Conservation (phyloP, 2,329 filamentous ascomycete species). For the Colletotrichum kahawae region DNA sequence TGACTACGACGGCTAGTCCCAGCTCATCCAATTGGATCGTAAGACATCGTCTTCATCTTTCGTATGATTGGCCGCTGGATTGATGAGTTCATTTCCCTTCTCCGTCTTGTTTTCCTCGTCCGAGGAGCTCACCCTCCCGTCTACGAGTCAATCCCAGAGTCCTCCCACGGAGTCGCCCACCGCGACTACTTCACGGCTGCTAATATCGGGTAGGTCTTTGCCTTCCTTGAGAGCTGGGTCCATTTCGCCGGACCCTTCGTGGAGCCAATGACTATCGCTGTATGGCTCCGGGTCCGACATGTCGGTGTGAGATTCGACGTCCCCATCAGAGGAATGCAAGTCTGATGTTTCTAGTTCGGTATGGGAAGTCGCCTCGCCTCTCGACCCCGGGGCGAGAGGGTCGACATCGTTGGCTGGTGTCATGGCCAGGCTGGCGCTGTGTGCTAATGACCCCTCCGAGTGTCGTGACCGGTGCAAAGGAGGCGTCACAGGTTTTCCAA, state of each 20-base stretch:
- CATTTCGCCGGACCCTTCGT: neutral
- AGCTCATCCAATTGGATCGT: conserved; percentile 21
- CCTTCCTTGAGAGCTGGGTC: neutral
- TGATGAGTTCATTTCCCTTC: neutral
- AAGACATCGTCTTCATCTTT: conserved; percentile 13
- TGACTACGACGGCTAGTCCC: conserved; percentile 7
- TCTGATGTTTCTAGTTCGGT: conserved; percentile 22
- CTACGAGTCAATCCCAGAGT: conserved; percentile 26
- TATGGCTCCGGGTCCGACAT: conserved; percentile 21
- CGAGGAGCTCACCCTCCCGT: conserved; percentile 26
- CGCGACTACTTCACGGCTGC: conserved; percentile 8
- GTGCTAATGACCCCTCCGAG: neutral
- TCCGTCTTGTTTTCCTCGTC: conserved; percentile 19
- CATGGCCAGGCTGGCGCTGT: neutral
- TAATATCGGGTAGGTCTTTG: neutral
- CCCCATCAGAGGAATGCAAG: conserved; percentile 21
- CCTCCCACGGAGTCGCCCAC: conserved; percentile 5
- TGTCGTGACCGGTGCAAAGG: conserved; percentile 10
- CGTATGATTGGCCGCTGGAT: neutral
- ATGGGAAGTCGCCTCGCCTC: conserved; percentile 12
- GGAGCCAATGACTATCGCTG: conserved; percentile 12
- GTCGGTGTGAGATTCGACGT: conserved; percentile 20
- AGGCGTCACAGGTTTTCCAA: conserved; percentile 15
- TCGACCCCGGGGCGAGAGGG: neutral
- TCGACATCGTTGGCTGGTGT: conserved; percentile 4